Percentiles rank a stretch among this genome's conserved stretches.
Evolutionary conservation across 139 green algal genomes (phyloP).

Genomic region (Chlamydomonas sp.): DNA sequence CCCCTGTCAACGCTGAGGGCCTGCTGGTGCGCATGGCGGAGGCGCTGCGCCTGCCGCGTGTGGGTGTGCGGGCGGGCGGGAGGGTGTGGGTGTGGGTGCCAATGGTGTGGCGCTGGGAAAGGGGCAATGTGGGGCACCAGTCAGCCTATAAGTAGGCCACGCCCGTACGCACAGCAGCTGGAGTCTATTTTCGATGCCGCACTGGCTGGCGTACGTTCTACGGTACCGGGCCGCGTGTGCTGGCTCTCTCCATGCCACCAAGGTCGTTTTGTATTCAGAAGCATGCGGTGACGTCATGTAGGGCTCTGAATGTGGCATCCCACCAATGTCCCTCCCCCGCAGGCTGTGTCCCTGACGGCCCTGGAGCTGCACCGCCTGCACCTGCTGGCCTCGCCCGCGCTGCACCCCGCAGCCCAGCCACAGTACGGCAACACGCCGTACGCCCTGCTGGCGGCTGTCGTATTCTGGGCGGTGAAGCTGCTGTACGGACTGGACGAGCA

Average conservation of each 20-base stretch:
- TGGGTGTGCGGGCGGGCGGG: neutral
- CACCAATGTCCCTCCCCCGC: neutral
- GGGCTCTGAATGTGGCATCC: no score
- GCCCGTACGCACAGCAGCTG: no score
- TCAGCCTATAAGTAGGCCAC: no score
- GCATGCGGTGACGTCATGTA: no score
- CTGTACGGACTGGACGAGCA: slow-evolving; percentile 17
- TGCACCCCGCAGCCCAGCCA: neutral
- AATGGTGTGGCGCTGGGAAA: no score
- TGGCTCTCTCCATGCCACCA: no score
- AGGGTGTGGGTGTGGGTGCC: neutral
- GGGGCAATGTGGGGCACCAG: no score
- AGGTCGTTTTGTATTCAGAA: no score
- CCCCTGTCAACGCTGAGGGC: slow-evolving; percentile 12
- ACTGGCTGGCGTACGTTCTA: no score
- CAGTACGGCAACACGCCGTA: neutral
- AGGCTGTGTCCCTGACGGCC: slow-evolving; percentile 1
- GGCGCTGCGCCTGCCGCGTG: slow-evolving; percentile 10
- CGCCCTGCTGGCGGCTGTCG: neutral
- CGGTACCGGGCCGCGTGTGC: no score
- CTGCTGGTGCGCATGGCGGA: neutral
- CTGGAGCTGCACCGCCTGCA: slow-evolving; percentile 27
- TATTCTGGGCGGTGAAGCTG: slow-evolving; percentile 4
- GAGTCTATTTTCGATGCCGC: no score
- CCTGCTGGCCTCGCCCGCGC: slow-evolving; percentile 3